phyloP scores from a whole-genome alignment of 495 filamentous ascomycete species.

The Aspergillus wentii region DNA sequence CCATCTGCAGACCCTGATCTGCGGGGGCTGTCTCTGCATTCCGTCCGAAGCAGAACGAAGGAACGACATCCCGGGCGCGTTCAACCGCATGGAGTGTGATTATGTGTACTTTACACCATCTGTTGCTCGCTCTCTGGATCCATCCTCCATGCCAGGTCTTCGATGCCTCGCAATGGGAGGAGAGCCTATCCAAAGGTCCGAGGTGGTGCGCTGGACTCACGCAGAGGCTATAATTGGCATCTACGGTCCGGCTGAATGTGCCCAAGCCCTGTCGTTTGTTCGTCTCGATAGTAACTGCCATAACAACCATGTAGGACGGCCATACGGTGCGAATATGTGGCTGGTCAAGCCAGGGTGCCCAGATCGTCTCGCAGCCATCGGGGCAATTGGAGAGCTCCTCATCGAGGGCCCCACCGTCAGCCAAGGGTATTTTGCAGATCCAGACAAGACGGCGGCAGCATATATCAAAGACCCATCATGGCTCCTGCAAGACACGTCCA shows the following conservation, averaged over 20 bases:
- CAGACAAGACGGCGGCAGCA: constrained; percentile 32
- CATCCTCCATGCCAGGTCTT: constrained; percentile 29
- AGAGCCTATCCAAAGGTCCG: constrained; percentile 31
- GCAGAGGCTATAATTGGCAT: constrained; percentile 38
- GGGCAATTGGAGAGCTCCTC: constrained; percentile 50
- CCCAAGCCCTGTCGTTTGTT: constrained; percentile 12
- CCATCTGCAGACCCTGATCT: constrained; percentile 30
- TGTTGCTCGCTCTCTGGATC: constrained; percentile 30
- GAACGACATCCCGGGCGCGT: constrained; percentile 20
- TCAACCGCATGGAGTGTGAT: constrained; percentile 19
- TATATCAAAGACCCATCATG: constrained; percentile 28
- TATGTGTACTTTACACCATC: constrained; percentile 30
- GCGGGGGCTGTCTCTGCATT: constrained; percentile 35
- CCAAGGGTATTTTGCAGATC: constrained; percentile 41
- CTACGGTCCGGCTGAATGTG: constrained; percentile 47
- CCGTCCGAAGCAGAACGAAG: constrained; percentile 17
- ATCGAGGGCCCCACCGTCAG: constrained; percentile 49
- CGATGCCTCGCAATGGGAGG: constrained; percentile 33
- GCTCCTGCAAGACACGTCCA: neutral
- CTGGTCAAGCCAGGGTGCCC: no score
- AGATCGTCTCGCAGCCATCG: no score
- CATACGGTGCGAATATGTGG: constrained; percentile 56
- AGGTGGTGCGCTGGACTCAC: constrained; percentile 21
- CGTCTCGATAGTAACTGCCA: constrained; percentile 10
- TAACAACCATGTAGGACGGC: constrained; percentile 6